Conservation (phyloP, 495 filamentous ascomycete species). For the Penicillium nucicola region DNA sequence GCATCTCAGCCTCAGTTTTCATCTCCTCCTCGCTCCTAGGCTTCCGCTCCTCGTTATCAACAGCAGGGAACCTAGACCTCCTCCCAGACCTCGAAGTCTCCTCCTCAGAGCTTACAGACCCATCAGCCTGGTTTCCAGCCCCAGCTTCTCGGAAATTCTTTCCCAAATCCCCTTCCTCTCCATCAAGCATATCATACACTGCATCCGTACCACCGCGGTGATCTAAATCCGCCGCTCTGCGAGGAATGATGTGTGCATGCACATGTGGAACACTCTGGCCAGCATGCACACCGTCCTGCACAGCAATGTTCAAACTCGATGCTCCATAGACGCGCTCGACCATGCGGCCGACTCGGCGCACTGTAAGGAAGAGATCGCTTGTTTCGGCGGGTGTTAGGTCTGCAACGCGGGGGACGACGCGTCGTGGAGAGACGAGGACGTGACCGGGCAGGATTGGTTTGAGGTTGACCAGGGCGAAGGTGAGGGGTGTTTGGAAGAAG, state of each 20-base stretch:
- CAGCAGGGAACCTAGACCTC: conserved; percentile 48
- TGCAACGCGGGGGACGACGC: conserved; percentile 64
- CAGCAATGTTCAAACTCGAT: conserved; percentile 77
- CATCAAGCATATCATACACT: conserved; percentile 80
- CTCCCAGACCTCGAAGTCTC: conserved; percentile 7
- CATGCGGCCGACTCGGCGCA: conserved; percentile 77
- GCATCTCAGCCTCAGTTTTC: conserved; percentile 63
- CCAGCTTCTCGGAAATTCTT: conserved; percentile 29
- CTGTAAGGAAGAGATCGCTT: conserved; percentile 78
- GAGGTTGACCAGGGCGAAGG: conserved; percentile 87
- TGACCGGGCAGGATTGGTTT: conserved; percentile 94
- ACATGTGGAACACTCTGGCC: conserved; percentile 91
- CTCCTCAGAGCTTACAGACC: conserved; percentile 4
- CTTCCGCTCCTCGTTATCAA: conserved; percentile 67
- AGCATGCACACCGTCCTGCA: conserved; percentile 86
- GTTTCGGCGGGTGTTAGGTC: conserved; percentile 74
- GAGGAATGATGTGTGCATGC: conserved; percentile 90
- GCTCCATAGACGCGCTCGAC: conserved; percentile 69
- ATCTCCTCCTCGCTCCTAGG: conserved; percentile 73
- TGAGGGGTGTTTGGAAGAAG: conserved; percentile 76
- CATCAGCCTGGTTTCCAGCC: background rate
- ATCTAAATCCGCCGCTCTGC: conserved; percentile 55
- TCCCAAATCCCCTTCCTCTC: conserved; percentile 81
- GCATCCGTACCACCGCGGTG: conserved; percentile 52
- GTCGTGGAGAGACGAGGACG: conserved; percentile 67